phyloP scores from a whole-genome alignment of 768 basidiomycete species.

The Calocybe indica region DNA sequence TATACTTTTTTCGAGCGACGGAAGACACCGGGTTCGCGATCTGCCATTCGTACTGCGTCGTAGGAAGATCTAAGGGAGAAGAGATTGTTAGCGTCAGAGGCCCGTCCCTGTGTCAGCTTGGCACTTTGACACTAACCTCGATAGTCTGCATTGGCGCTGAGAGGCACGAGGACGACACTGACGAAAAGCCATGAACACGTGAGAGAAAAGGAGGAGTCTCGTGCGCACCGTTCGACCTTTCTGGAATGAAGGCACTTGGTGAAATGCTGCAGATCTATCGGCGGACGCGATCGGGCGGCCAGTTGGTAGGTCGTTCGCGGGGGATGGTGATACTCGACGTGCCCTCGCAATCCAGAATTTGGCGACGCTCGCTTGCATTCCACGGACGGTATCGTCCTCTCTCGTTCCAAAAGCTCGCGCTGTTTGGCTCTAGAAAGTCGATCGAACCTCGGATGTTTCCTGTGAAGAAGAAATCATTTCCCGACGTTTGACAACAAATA shows the following conservation, averaged over 20 bases:
- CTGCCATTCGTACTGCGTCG: conserved; percentile 53
- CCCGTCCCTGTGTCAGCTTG: conserved; percentile 5
- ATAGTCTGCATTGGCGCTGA: conserved; percentile 58
- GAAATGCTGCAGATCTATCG: conserved; percentile 59
- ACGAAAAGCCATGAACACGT: neutral
- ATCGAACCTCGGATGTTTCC: conserved; percentile 29
- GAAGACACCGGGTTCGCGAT: conserved; percentile 54
- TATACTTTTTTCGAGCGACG: conserved; percentile 44
- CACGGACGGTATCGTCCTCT: conserved; percentile 27
- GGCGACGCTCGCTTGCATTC: conserved; percentile 23
- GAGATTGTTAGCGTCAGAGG: neutral
- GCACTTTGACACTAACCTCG: conserved; percentile 29
- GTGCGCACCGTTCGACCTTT: conserved; percentile 53
- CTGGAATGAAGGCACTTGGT: conserved; percentile 45
- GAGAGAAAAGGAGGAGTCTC: neutral
- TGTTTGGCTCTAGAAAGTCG: conserved; percentile 7
- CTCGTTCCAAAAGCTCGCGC: conserved; percentile 14
- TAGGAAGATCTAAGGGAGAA: conserved; percentile 30
- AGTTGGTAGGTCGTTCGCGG: conserved; percentile 41
- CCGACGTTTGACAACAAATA: neutral
- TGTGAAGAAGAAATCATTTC: conserved; percentile 8
- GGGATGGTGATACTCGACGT: conserved; percentile 23
- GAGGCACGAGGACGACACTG: conserved; percentile 58
- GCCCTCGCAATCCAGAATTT: conserved; percentile 31
- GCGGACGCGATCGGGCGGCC: conserved; percentile 36